Evolutionary conservation across 1,139 yeast species (phyloP).

Genomic region (Pneumocystis canis): DNA sequence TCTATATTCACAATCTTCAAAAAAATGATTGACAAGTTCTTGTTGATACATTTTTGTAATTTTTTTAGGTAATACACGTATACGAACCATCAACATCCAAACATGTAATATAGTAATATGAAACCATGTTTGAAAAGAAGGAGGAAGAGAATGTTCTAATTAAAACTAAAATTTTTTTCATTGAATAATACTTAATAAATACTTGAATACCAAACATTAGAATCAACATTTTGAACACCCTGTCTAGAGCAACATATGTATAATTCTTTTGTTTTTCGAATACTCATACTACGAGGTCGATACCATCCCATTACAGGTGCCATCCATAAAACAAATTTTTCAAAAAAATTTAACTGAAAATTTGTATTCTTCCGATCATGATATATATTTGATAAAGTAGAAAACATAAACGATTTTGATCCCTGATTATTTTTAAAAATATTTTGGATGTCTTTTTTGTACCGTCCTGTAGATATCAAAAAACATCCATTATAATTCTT

Average conservation of each 20-base stretch:
- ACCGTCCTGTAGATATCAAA: neutral
- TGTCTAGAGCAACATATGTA: neutral
- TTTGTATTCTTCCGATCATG: neutral
- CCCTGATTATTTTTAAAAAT: neutral
- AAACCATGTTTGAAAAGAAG: slow-evolving; percentile 86
- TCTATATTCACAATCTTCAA: slow-evolving; percentile 76
- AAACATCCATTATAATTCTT: neutral
- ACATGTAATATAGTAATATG: slow-evolving; percentile 81
- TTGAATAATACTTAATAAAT: neutral
- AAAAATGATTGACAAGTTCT: slow-evolving; percentile 74
- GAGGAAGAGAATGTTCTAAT: slow-evolving; percentile 40
- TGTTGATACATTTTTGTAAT: slow-evolving; percentile 85
- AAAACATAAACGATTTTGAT: neutral
- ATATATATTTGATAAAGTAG: neutral
- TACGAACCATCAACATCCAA: slow-evolving; percentile 85
- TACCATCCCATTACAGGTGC: neutral
- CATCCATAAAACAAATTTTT: neutral
- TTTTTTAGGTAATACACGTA: slow-evolving; percentile 90
- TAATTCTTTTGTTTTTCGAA: neutral
- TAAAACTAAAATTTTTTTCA: slow-evolving; percentile 4
- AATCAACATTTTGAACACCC: neutral
- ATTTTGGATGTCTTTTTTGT: neutral
- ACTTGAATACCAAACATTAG: neutral
- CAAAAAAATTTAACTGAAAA: neutral
- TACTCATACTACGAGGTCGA: neutral